Conservation (phyloP, 805 yeast species). For the Metschnikowia cerradonensis region DNA sequence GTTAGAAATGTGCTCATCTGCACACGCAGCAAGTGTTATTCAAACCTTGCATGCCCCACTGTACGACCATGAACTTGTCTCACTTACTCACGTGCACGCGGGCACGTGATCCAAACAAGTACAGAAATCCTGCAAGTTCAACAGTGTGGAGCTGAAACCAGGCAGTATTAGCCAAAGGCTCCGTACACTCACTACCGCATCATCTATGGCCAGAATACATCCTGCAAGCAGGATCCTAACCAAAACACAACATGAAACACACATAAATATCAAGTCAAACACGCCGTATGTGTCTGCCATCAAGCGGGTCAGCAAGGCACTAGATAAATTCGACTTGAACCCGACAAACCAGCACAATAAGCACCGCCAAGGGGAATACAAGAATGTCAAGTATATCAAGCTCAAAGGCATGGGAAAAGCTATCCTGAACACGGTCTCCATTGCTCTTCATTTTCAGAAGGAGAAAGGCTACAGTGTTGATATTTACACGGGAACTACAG, state of each 20-base stretch:
- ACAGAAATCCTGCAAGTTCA: too few relatives aligned
- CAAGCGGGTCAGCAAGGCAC: slow-evolving; percentile 55
- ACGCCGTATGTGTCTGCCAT: slow-evolving; percentile 75
- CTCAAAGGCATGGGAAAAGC: slow-evolving; percentile 74
- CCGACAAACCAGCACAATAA: slow-evolving; percentile 18
- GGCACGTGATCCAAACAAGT: too few relatives aligned
- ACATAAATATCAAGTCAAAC: slow-evolving; percentile 53
- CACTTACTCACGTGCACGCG: too few relatives aligned
- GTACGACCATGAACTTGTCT: too few relatives aligned
- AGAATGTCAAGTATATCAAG: slow-evolving; percentile 43
- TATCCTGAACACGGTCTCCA: slow-evolving; percentile 55
- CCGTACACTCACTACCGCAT: too few relatives aligned
- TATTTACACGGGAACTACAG: slow-evolving; percentile 57
- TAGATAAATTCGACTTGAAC: slow-evolving; percentile 40
- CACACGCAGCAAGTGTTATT: too few relatives aligned
- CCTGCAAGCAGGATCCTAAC: background rate
- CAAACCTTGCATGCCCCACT: too few relatives aligned
- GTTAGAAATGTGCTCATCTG: too few relatives aligned
- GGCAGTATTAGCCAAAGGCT: too few relatives aligned
- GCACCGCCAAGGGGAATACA: slow-evolving; percentile 31
- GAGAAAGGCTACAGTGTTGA: slow-evolving; percentile 52
- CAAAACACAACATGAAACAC: slow-evolving; percentile 27
- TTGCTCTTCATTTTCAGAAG: slow-evolving; percentile 57
- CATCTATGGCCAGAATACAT: background rate
- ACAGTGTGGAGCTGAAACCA: background rate